Base-by-base conservation (phyloP, 1,139 yeast species). In the Yamadazyma dushanensis region DNA sequence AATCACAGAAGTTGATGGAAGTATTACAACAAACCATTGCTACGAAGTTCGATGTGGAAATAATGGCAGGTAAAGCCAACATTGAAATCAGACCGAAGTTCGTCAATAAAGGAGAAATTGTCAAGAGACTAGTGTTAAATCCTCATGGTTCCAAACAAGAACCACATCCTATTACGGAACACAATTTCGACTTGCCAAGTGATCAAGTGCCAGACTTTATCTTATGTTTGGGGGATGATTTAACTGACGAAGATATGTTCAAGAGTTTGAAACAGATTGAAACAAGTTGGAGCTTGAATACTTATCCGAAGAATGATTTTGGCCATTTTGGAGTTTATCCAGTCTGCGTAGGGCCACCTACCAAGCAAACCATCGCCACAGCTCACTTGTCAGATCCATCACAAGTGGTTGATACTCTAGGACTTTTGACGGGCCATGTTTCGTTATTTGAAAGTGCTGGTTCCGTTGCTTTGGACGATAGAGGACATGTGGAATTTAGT, bases 241-340 rank as follows among this genome's bases (percentile, higher is more conserved):
- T 83, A 35, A 94, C 99, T 0, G 99, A 92, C 59, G 99, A 92
- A 59, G 98, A 92, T 56, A 92, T 92, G 99, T 92, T 92, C 60
- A 73, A 70, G 41, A 83, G 92, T 17, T 66, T 92, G 48, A 74
- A 78, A 41, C 66, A 66, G 4, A 76, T 83, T 45, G 89, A 83
- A 47, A 54, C 57, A 2, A 59, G 62, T 22, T 83, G 80, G 75
- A 52, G 50, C 24, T 44, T 46, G 32, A 50, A 58, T 10, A 59
- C 61, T 5, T 56, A 64, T 19, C 70, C 74, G 7, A 61, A 56
- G 38, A 72, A 76, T 50, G 50, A 57, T 19, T 72, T 67, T 50
- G 78, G 76, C 8, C 59, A 70, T 27, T 80, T 73, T 51, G 92
- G 92, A 2, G 69, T 86, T 16, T 90, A 82, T 56, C 90, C 97